These are phyloP conservation scores for Asterochloris sp. DNA, from an alignment of 139 green algal species.

Conservation along the genomic window DNA sequence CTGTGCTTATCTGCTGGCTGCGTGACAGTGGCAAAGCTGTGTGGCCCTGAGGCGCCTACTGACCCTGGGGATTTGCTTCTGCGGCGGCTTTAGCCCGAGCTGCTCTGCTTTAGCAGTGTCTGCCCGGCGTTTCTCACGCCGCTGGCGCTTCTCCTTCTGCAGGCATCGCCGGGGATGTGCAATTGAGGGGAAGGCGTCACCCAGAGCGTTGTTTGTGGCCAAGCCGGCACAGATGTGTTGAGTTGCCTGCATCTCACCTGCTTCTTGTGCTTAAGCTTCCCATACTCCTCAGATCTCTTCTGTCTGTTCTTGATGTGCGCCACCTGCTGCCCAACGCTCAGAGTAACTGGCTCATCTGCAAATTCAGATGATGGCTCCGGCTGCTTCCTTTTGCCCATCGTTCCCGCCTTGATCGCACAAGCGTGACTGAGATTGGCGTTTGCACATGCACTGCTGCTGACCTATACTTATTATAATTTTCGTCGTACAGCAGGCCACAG, in stretches of 20 bases:
- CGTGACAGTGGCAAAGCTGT: neutral
- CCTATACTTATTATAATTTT: too few species aligned
- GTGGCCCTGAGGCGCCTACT: neutral
- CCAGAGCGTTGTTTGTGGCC: neutral
- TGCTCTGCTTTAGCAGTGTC: slow-evolving; percentile 57
- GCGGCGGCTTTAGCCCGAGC: slow-evolving; percentile 63
- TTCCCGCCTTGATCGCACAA: too few species aligned
- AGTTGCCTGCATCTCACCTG: slow-evolving; percentile 32
- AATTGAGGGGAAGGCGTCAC: neutral
- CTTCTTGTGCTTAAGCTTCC: slow-evolving; percentile 74
- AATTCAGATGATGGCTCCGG: too few species aligned
- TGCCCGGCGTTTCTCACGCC: slow-evolving; percentile 60
- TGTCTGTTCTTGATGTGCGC: slow-evolving; percentile 84
- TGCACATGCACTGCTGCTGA: too few species aligned
- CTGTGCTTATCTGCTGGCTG: neutral
- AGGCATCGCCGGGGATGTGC: neutral
- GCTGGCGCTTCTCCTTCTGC: slow-evolving; percentile 71
- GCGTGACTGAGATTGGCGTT: too few species aligned
- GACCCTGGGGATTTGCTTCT: slow-evolving; percentile 70
- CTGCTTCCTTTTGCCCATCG: too few species aligned
- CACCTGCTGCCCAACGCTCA: slow-evolving; percentile 69
- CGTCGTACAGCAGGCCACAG: too few species aligned
- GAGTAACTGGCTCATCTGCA: neutral
- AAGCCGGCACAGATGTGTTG: too few species aligned
- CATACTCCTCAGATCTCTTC: slow-evolving; percentile 65